Evolutionary conservation across 2,329 filamentous ascomycete species (phyloP).

Genomic region (Tetracladium maxilliforme): DNA sequence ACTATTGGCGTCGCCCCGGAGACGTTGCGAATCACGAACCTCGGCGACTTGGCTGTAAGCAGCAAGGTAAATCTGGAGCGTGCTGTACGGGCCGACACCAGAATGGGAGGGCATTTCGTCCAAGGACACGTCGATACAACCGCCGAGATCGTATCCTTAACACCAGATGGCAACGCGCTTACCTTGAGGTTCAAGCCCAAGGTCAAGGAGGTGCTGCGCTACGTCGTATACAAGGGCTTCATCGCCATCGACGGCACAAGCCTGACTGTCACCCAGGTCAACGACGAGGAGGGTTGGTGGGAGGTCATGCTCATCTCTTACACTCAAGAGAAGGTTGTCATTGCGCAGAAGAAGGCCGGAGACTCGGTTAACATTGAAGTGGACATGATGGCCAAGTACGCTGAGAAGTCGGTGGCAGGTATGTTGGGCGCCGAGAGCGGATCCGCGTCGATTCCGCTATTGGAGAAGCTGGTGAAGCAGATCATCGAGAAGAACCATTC

Average conservation of each 20-base stretch:
- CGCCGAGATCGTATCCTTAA: slow-evolving; percentile 58
- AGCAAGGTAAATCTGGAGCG: slow-evolving; percentile 84
- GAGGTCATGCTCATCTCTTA: slow-evolving; percentile 98
- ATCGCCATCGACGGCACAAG: slow-evolving; percentile 90
- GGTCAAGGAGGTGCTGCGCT: slow-evolving; percentile 56
- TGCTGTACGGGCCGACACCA: slow-evolving; percentile 76
- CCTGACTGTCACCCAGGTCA: slow-evolving; percentile 76
- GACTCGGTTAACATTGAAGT: slow-evolving; percentile 20
- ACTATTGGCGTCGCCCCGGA: slow-evolving; percentile 91
- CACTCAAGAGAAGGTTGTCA: slow-evolving; percentile 78
- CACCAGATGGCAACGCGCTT: slow-evolving; percentile 76
- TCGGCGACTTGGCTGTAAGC: slow-evolving; percentile 54
- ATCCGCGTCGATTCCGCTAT: slow-evolving; percentile 34
- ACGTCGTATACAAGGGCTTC: slow-evolving; percentile 94
- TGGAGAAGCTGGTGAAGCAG: slow-evolving; percentile 60
- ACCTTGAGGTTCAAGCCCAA: slow-evolving; percentile 71
- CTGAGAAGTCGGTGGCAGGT: slow-evolving; percentile 76
- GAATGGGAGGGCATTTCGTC: slow-evolving; percentile 97
- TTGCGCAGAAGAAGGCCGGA: slow-evolving; percentile 15
- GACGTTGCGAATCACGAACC: slow-evolving; percentile 87
- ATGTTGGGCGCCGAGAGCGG: slow-evolving; percentile 48
- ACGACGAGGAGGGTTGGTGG: slow-evolving; percentile 69
- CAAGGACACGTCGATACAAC: slow-evolving; percentile 94
- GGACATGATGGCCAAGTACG: slow-evolving; percentile 54
- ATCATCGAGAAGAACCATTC: slow-evolving; percentile 66